Evolutionary conservation across 495 filamentous ascomycete genomes (phyloP).

Genomic region (Lindgomyces ingoldianus): DNA sequence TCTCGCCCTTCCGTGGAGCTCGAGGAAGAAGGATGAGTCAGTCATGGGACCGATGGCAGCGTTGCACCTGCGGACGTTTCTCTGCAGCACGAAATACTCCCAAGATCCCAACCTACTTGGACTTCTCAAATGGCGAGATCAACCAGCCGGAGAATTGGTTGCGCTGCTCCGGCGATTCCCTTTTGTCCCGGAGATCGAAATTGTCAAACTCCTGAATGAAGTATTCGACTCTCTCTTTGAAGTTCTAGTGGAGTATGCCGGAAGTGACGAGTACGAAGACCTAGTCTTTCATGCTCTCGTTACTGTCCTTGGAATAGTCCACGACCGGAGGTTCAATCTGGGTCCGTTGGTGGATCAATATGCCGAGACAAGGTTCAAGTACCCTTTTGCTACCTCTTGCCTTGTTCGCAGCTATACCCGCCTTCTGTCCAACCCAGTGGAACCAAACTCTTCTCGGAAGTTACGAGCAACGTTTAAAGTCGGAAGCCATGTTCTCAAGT

Average conservation of each 20-base stretch:
- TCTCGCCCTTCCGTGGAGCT: slow-evolving; percentile 75
- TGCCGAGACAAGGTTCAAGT: slow-evolving; percentile 85
- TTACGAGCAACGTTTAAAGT: slow-evolving; percentile 95
- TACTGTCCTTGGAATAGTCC: slow-evolving; percentile 85
- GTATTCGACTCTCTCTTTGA: slow-evolving; percentile 92
- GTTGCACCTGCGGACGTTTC: slow-evolving; percentile 77
- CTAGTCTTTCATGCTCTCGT: slow-evolving; percentile 88
- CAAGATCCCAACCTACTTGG: slow-evolving; percentile 88
- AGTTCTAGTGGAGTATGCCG: slow-evolving; percentile 82
- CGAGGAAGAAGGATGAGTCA: slow-evolving; percentile 68
- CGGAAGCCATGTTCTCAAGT: slow-evolving; percentile 85
- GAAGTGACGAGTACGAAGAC: slow-evolving; percentile 89
- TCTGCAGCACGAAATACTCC: slow-evolving; percentile 94
- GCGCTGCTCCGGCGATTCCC: slow-evolving; percentile 76
- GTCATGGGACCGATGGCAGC: slow-evolving; percentile 74
- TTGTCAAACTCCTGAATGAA: slow-evolving; percentile 87
- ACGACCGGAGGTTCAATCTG: slow-evolving; percentile 91
- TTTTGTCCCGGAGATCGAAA: slow-evolving; percentile 96
- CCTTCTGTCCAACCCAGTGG: slow-evolving; percentile 73
- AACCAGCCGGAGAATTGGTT: slow-evolving; percentile 66
- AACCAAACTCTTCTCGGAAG: slow-evolving; percentile 76
- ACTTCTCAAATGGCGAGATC: slow-evolving; percentile 81
- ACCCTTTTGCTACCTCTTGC: slow-evolving; percentile 90
- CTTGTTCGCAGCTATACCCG: slow-evolving; percentile 83
- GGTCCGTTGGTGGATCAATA: slow-evolving; percentile 88